Evolutionary conservation across 139 green algal genomes (phyloP).

Genomic region (Coelastrella sp.): DNA sequence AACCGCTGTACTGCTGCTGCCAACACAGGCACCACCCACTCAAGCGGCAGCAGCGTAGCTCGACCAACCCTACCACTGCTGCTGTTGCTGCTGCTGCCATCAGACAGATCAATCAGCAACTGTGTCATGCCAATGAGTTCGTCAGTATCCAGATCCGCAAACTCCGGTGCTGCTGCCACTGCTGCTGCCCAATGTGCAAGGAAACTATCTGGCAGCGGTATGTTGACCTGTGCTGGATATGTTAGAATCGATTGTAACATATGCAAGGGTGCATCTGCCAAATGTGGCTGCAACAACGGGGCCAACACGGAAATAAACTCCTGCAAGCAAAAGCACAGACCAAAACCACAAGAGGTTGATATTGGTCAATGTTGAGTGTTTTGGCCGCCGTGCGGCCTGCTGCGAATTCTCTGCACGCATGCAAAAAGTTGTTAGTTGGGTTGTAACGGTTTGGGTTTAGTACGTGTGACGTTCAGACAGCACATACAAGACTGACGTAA

Average conservation of each 20-base stretch:
- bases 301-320: background rate
- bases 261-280: background rate
- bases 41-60: background rate
- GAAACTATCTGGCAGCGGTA: background rate
- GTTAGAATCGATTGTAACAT: constrained; percentile 12
- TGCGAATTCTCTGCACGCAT: too few relatives aligned
- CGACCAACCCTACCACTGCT: background rate
- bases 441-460: too few relatives aligned
- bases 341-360: background rate
- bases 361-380: background rate
- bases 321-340: background rate
- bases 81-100: constrained; percentile 22
- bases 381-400: too few relatives aligned
- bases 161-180: constrained; percentile 38
- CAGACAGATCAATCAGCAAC: background rate
- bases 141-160: background rate
- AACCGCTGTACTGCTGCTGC: constrained; percentile 6
- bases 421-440: too few relatives aligned
- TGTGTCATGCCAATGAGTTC: background rate
- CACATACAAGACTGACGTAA: too few relatives aligned
- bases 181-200: background rate
- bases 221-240: background rate
- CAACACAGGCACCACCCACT: background rate
- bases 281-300: constrained; percentile 12
- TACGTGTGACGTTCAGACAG: too few relatives aligned